Evolutionary conservation across 176 grass and related monocot species (phyloP).

Genomic region (Oryza nivara): DNA sequence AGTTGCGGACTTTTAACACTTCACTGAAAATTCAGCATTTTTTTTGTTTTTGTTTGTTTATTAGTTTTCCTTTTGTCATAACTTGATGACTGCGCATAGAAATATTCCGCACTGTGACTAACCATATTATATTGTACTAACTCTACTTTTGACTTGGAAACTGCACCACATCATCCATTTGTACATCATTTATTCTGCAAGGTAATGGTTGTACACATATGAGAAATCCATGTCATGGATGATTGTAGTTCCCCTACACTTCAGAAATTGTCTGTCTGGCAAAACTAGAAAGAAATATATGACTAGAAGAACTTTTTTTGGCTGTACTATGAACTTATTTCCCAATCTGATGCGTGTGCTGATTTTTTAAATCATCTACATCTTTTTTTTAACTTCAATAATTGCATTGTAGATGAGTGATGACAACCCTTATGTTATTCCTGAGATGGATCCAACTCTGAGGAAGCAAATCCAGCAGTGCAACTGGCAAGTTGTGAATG

Average conservation of each 20-base stretch:
- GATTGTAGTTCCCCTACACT: constrained; percentile 3
- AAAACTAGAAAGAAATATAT: not conserved
- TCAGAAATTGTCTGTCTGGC: not conserved
- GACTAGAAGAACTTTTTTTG: not conserved
- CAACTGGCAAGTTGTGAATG: constrained; percentile 98
- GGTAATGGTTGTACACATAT: not conserved
- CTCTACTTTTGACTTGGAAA: not conserved
- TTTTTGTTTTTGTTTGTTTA: not conserved
- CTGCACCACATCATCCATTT: not conserved
- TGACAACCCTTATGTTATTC: constrained; percentile 92
- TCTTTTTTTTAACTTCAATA: not conserved
- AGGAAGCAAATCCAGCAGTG: constrained; percentile 94
- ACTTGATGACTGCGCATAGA: constrained; percentile 1
- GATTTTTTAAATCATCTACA: constrained; percentile 23
- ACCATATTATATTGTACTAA: constrained; percentile 16
- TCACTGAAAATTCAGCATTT: not conserved
- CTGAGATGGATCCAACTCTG: constrained; percentile 96
- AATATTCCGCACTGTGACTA: constrained; percentile 8
- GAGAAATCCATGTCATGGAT: not conserved
- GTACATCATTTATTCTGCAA: not conserved
- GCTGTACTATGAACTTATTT: not conserved
- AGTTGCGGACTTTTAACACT: not conserved
- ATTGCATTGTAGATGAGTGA: constrained; percentile 91
- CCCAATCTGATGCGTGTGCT: not conserved
- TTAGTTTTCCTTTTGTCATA: constrained; percentile 13